Evolutionary conservation across 1,284 basidiomycete species (phyloP).

Genomic region (Pseudomicrostroma phylloplanum): DNA sequence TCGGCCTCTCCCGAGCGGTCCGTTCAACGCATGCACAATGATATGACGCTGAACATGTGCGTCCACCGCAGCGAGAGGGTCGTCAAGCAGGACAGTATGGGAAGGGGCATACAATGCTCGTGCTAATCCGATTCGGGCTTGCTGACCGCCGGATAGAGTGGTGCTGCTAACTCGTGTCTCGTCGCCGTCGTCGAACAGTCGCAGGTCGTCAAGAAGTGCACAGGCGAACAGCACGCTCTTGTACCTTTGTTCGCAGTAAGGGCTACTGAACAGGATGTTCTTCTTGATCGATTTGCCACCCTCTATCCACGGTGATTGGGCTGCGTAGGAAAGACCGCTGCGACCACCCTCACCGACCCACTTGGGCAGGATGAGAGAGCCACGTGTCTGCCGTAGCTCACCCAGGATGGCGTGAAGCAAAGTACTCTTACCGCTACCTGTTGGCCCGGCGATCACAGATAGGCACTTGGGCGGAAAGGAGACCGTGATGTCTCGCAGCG

Average conservation of each 20-base stretch:
- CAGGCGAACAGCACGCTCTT: conserved; percentile 29
- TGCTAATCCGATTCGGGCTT: conserved; percentile 37
- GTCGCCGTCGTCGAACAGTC: conserved; percentile 36
- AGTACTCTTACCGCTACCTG: conserved; percentile 42
- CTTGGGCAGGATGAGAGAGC: not conserved
- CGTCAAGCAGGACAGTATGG: conserved; percentile 37
- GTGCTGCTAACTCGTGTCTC: conserved; percentile 17
- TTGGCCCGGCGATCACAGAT: conserved; percentile 38
- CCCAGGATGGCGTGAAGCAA: conserved; percentile 41
- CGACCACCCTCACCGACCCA: not conserved
- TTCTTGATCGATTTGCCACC: conserved; percentile 26
- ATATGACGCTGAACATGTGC: conserved; percentile 58
- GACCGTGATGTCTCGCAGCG: conserved; percentile 25
- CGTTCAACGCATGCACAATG: conserved; percentile 23
- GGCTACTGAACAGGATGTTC: conserved; percentile 38
- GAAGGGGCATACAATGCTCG: conserved; percentile 40
- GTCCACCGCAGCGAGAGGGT: conserved; percentile 57
- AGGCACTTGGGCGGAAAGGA: conserved; percentile 24
- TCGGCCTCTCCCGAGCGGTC: conserved; percentile 53
- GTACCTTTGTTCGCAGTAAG: conserved; percentile 33
- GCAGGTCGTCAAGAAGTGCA: conserved; percentile 30
- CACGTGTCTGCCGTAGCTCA: conserved; percentile 23
- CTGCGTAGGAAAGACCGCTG: conserved; percentile 25
- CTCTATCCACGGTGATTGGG: conserved; percentile 38
- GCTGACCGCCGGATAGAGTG: conserved; percentile 44